Percentiles rank a stretch among this genome's conserved stretches.
phyloP scores from a whole-genome alignment of 1,139 yeast species.

The Hemisphaericaspora xylofermentans region DNA sequence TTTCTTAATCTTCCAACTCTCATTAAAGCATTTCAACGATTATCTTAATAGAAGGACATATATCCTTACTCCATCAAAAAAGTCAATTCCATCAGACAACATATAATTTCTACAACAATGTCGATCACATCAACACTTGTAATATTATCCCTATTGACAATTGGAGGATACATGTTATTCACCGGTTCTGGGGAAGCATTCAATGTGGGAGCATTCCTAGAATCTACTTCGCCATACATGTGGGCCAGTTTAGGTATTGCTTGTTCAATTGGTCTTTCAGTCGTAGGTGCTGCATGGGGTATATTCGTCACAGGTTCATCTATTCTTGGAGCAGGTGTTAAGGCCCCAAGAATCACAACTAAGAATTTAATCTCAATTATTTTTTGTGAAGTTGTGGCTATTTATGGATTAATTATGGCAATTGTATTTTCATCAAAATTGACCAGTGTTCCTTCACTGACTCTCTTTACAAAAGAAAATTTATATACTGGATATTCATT shows the following conservation, averaged over 20 bases:
- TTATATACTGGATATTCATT: slow-evolving; percentile 90
- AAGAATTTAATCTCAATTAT: slow-evolving; percentile 94
- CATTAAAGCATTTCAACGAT: no score
- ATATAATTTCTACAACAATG: slow-evolving; percentile 5
- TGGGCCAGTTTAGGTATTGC: slow-evolving; percentile 95
- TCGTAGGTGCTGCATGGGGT: slow-evolving; percentile 99
- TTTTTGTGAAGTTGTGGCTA: slow-evolving; percentile 99
- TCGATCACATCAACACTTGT: slow-evolving; percentile 20
- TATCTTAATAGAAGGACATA: neutral
- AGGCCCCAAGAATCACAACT: slow-evolving; percentile 95
- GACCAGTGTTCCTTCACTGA: slow-evolving; percentile 63
- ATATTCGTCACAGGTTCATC: slow-evolving; percentile 94
- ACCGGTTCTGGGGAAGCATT: slow-evolving; percentile 90
- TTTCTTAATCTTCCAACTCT: no score
- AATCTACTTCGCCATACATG: slow-evolving; percentile 88
- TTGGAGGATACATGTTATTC: slow-evolving; percentile 72
- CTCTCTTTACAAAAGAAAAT: slow-evolving; percentile 75
- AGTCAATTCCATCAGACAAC: neutral
- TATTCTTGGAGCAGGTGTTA: slow-evolving; percentile 96
- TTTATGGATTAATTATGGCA: slow-evolving; percentile 96
- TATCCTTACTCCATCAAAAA: slow-evolving; percentile 16
- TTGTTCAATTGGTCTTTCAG: slow-evolving; percentile 91
- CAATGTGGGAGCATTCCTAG: slow-evolving; percentile 85
- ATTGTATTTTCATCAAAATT: slow-evolving; percentile 93
- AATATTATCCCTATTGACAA: slow-evolving; percentile 32